Evolutionary conservation across 768 basidiomycete species (phyloP).

Genomic region (Cystofilobasidium capitatum): DNA sequence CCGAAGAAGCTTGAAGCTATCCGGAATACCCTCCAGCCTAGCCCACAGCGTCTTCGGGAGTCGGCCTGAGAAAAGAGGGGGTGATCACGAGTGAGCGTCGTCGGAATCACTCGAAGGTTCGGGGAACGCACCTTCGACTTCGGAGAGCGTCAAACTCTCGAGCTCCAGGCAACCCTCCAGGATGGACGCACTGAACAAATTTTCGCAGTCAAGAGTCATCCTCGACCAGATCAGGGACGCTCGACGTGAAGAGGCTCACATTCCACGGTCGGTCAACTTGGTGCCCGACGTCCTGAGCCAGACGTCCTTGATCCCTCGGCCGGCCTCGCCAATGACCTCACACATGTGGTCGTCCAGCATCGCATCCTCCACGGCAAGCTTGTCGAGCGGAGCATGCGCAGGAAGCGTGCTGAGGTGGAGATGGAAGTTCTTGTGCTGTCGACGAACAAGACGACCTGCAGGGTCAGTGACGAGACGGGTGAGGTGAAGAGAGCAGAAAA

Average conservation of each 20-base stretch:
- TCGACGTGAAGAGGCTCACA: too few relatives aligned
- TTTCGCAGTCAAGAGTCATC: background rate
- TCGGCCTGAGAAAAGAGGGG: slow-evolving; percentile 6
- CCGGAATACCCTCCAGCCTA: slow-evolving; percentile 14
- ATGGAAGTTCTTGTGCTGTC: slow-evolving; percentile 17
- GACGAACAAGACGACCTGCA: background rate
- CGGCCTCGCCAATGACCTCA: slow-evolving; percentile 5
- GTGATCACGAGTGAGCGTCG: background rate
- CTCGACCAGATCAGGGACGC: background rate
- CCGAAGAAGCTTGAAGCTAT: slow-evolving; percentile 14
- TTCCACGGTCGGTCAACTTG: slow-evolving; percentile 15
- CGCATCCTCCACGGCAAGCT: slow-evolving; percentile 10
- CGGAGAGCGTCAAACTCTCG: slow-evolving; percentile 19
- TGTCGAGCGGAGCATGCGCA: slow-evolving; percentile 13
- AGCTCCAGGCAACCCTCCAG: slow-evolving; percentile 11
- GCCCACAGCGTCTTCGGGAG: slow-evolving; percentile 12
- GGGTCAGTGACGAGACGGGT: background rate
- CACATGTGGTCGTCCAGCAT: slow-evolving; percentile 14
- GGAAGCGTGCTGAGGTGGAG: slow-evolving; percentile 20
- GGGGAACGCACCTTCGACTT: slow-evolving; percentile 16
- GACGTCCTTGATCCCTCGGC: slow-evolving; percentile 17
- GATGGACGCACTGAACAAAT: background rate
- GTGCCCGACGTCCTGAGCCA: slow-evolving; percentile 19
- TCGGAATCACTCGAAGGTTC: background rate
- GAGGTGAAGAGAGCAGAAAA: background rate